Evolutionary conservation across 352 stramenopile species (phyloP).

Genomic region (Phytophthora foliorum): DNA sequence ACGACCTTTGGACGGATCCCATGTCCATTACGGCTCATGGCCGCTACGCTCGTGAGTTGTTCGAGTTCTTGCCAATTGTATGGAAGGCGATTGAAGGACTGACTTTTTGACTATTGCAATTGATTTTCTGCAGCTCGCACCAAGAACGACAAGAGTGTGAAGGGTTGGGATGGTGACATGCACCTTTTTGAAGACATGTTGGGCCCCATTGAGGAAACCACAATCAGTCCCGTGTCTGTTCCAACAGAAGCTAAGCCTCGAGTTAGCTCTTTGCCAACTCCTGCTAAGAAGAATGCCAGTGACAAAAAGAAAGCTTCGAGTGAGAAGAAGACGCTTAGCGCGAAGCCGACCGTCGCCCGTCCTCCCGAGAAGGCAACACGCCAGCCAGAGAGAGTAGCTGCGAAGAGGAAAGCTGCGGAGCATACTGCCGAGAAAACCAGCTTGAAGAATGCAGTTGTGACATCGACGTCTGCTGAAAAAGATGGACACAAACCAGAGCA

Average conservation of each 20-base stretch:
- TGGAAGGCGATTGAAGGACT: neutral
- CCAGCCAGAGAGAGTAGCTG: constrained; percentile 14
- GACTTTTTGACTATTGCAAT: constrained; percentile 2
- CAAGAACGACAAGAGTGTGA: constrained; percentile 32
- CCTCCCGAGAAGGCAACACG: neutral
- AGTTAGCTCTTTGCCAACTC: neutral
- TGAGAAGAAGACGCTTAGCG: constrained; percentile 8
- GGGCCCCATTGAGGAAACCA: constrained; percentile 34
- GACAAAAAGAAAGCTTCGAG: constrained; percentile 13
- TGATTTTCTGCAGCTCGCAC: constrained; percentile 27
- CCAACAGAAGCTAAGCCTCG: constrained; percentile 8
- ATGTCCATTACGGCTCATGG: constrained; percentile 73
- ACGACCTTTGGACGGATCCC: constrained; percentile 81
- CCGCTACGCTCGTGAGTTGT: constrained; percentile 56
- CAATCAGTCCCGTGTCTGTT: constrained; percentile 23
- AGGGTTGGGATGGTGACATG: constrained; percentile 69
- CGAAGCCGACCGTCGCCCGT: neutral
- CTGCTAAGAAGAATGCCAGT: constrained; percentile 16
- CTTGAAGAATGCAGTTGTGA: constrained; percentile 2
- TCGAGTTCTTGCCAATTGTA: neutral
- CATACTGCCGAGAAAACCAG: constrained; percentile 14
- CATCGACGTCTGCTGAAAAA: constrained; percentile 9
- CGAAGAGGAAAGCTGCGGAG: constrained; percentile 24
- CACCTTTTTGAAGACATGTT: constrained; percentile 65
- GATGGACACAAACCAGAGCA: constrained; percentile 11